These are phyloP conservation scores for Suillus subalutaceus DNA, from an alignment of 768 basidiomycete species.

Conservation along the genomic window DNA sequence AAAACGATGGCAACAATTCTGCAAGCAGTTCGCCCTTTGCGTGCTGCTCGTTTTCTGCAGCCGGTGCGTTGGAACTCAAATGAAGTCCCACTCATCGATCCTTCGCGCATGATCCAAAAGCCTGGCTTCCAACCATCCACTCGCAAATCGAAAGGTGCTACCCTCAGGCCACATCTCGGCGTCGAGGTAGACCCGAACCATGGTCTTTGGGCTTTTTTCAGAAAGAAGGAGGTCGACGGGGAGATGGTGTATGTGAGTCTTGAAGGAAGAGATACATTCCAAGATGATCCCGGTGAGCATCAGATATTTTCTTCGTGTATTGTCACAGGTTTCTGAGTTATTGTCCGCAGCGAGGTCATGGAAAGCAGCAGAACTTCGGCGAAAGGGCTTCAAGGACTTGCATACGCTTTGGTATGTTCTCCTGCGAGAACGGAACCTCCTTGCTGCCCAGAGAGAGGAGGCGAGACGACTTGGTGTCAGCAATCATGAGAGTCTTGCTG, in stretches of 20 bases:
- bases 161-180: conserved; percentile 46
- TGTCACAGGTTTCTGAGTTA: conserved; percentile 10
- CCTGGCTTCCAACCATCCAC: neutral
- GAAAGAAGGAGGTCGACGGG: conserved; percentile 55
- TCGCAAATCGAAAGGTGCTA: conserved; percentile 24
- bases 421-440: conserved; percentile 84
- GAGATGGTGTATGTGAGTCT: conserved; percentile 56
- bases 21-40: conserved; percentile 22
- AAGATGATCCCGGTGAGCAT: conserved; percentile 40
- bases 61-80: conserved; percentile 27
- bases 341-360: conserved; percentile 77
- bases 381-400: conserved; percentile 90
- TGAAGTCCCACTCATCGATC: conserved; percentile 15
- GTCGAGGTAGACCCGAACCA: conserved; percentile 59
- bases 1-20: conserved; percentile 27
- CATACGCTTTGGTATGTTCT: conserved; percentile 96
- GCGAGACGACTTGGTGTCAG: conserved; percentile 60
- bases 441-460: conserved; percentile 87
- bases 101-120: conserved; percentile 10
- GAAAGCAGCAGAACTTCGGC: conserved; percentile 82
- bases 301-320: neutral
- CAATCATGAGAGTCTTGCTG: conserved; percentile 29
- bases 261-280: conserved; percentile 33
- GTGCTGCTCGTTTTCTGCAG: conserved; percentile 17
- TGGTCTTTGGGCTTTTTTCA: conserved; percentile 79